Evolutionary conservation across 2,329 filamentous ascomycete genomes (phyloP).

Genomic region (Fusarium brevicatenulatum): DNA sequence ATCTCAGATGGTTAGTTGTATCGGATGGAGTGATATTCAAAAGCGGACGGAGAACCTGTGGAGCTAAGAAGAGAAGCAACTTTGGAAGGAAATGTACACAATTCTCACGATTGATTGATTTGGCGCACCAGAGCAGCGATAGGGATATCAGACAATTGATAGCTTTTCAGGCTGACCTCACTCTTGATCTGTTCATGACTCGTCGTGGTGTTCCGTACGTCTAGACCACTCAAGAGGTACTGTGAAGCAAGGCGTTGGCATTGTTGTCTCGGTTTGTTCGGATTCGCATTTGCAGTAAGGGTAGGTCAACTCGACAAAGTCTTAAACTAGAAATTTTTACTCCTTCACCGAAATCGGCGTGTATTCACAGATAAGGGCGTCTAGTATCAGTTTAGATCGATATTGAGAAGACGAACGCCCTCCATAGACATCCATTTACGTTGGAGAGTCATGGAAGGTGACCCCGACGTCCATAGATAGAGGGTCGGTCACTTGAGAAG

Average conservation of each 20-base stretch:
- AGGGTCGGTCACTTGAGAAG: conserved; percentile 9
- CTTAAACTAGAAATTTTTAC: background rate
- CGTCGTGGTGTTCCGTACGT: background rate
- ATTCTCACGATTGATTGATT: conserved; percentile 34
- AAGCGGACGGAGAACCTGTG: conserved; percentile 2
- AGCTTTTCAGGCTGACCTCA: conserved; percentile 18
- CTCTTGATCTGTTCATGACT: background rate
- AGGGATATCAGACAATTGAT: conserved; percentile 28
- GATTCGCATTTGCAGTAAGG: background rate
- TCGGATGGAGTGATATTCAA: conserved; percentile 12
- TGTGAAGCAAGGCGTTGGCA: conserved; percentile 29
- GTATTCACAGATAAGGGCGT: background rate
- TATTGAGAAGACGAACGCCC: background rate
- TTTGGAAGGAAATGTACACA: conserved; percentile 34
- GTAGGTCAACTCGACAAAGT: background rate
- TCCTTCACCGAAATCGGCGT: conserved; percentile 18
- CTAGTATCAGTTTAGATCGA: background rate
- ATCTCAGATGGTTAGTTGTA: background rate
- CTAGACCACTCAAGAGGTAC: conserved; percentile 10
- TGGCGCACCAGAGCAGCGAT: conserved; percentile 33
- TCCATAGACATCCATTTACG: conserved; percentile 1
- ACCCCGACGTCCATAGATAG: conserved; percentile 4
- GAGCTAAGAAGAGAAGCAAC: conserved; percentile 15
- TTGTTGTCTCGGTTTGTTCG: conserved; percentile 19
- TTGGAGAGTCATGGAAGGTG: conserved; percentile 3